Base-by-base conservation (phyloP, 2,329 filamentous ascomycete species). In the Phialemoniopsis sp. region DNA sequence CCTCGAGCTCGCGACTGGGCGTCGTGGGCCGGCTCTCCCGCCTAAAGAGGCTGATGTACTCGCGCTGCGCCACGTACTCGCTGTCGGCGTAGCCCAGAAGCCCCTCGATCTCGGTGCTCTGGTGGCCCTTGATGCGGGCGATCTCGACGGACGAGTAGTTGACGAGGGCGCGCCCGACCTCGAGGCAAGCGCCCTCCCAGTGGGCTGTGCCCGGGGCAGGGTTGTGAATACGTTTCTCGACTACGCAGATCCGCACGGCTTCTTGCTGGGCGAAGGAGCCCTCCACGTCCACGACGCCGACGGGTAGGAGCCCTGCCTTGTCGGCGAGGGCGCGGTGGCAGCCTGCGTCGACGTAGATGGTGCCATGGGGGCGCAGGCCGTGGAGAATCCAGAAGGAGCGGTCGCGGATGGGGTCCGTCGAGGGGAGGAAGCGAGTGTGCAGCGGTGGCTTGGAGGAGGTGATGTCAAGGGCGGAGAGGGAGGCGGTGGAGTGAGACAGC, bases 301-400 rank as follows among this genome's bases (percentile, higher is more conserved):
- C 90, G 1, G 91, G 89, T 0, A 97, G 77, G 3, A 98, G 77
- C 4, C 89, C 88, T 0, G 90, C 89, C 66, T 95, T 95, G 56
- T 83, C 81, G 13, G 81, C 68, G 4, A 97, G 74, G 1, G 91
- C 93, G 28, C 75, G 71, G 64, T 89, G 82, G 4, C 91, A 91
- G 32, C 93, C 93, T n/a, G 79, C 69, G 67, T 98, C 93, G 52
- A 98, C 94, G 66, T 88, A 97, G 18, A 98, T 59, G 3, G 85
- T 95, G 13, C 93, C 93, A 54, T 95, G 90, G 0, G 93, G 89
- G 17, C 84, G 82, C 10, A 96, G 80, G 9, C 91, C 93, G 63
- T 98, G 89, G 0, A 97, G 75, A 36, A 98, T 82, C 93, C 93
- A 98, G 73, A 98, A 97, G 58, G 93, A 89, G 45, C 91, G 85